These are phyloP conservation scores for Mortierella alpina DNA, from an alignment of 192 early-diverging fungal species.

Conservation along the genomic window DNA sequence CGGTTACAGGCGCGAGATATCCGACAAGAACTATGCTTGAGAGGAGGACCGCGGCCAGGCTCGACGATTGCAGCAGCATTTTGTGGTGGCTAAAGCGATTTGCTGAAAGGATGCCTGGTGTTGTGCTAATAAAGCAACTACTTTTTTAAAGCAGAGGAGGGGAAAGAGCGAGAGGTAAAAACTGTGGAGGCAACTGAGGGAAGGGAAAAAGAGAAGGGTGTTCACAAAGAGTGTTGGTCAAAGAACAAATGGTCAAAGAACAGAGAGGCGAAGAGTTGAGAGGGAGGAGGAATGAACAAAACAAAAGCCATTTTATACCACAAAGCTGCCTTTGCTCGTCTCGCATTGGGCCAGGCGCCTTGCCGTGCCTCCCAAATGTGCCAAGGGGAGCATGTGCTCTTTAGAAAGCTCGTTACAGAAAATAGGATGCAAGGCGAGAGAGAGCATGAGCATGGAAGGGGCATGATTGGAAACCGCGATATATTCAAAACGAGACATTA, in stretches of 20 bases:
- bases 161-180: not conserved
- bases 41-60: conserved; percentile 3
- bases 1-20: not conserved
- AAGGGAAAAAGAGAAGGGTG: conserved; percentile 7
- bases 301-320: not conserved
- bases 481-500: too few species aligned
- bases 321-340: too few species aligned
- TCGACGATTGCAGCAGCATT: conserved; percentile 18
- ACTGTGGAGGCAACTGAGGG: not conserved
- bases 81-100: not conserved
- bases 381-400: too few species aligned
- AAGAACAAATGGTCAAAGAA: not conserved
- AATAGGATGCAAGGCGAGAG: too few species aligned
- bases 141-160: not conserved
- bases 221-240: not conserved
- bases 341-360: too few species aligned
- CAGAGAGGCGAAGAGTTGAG: not conserved
- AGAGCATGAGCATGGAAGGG: too few species aligned
- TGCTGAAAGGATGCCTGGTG: not conserved
- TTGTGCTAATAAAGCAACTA: not conserved
- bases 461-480: too few species aligned
- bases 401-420: too few species aligned
- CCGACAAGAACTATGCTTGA: conserved; percentile 13
- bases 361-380: too few species aligned
- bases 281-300: not conserved